These are phyloP conservation scores for Didymellaceae sp. DNA, from an alignment of 2,329 filamentous ascomycete genomes.

Conservation along the genomic window DNA sequence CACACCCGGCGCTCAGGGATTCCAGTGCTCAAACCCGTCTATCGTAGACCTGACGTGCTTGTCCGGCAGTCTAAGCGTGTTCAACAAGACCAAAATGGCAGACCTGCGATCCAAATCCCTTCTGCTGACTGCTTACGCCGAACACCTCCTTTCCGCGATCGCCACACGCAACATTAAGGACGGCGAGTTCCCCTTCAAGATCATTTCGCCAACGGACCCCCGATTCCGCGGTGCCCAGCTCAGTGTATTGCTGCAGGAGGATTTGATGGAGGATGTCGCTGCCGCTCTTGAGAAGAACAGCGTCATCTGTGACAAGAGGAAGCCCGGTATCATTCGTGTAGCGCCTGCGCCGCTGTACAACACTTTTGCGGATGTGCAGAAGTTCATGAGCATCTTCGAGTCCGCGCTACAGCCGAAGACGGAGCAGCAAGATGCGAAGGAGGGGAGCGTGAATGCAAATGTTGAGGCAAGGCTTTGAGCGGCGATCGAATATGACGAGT, in stretches of 20 bases:
- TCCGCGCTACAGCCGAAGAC: slow-evolving; percentile 43
- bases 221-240: slow-evolving; percentile 77
- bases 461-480: slow-evolving; percentile 9
- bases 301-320: slow-evolving; percentile 81
- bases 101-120: slow-evolving; percentile 74
- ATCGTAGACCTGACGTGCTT: slow-evolving; percentile 81
- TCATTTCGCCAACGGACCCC: slow-evolving; percentile 73
- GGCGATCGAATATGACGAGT: not conserved
- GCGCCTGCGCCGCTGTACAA: slow-evolving; percentile 87
- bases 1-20: slow-evolving; percentile 78
- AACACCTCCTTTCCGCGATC: slow-evolving; percentile 36
- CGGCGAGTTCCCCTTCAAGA: slow-evolving; percentile 47
- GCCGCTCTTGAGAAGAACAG: slow-evolving; percentile 69
- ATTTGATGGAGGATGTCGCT: slow-evolving; percentile 71
- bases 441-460: slow-evolving; percentile 6
- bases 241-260: slow-evolving; percentile 72
- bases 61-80: slow-evolving; percentile 74
- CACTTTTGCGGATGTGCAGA: slow-evolving; percentile 72
- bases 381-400: slow-evolving; percentile 55
- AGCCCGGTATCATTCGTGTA: slow-evolving; percentile 83
- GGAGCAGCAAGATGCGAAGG: not conserved
- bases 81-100: slow-evolving; percentile 72
- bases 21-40: slow-evolving; percentile 82
- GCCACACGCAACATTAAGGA: slow-evolving; percentile 29
- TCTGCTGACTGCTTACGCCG: slow-evolving; percentile 72